phyloP scores from a whole-genome alignment of 1,139 yeast genomes.

The Suhomyces chickasaworum region DNA sequence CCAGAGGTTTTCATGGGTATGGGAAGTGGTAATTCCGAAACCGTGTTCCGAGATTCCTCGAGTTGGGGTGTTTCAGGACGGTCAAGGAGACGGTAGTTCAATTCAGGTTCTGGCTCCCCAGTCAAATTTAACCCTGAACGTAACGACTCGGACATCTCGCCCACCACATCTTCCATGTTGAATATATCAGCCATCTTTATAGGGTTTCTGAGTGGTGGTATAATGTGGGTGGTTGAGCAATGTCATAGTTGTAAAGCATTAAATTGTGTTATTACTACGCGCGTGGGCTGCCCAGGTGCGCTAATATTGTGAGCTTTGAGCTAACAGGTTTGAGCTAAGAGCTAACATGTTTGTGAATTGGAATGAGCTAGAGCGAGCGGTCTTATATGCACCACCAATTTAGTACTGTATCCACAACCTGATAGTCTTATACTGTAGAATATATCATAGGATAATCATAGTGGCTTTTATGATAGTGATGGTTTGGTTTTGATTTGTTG shows the following conservation, averaged over 20 bases:
- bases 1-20: slow-evolving; percentile 18
- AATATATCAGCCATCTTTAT: slow-evolving; percentile 21
- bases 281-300: neutral
- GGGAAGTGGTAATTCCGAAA: slow-evolving; percentile 21
- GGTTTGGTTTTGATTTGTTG: too few relatives aligned
- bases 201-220: neutral
- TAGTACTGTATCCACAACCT: too few relatives aligned
- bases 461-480: too few relatives aligned
- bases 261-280: neutral
- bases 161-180: slow-evolving; percentile 22
- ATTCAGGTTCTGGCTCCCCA: slow-evolving; percentile 12
- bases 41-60: slow-evolving; percentile 18
- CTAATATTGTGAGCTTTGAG: neutral
- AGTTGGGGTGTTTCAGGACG: slow-evolving; percentile 12
- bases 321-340: too few relatives aligned
- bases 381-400: too few relatives aligned
- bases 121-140: neutral
- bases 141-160: slow-evolving; percentile 8
- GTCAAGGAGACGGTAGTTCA: slow-evolving; percentile 19
- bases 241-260: neutral
- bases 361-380: too few relatives aligned
- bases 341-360: too few relatives aligned
- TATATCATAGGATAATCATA: too few relatives aligned
- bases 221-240: neutral
- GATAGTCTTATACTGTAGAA: too few relatives aligned